phyloP scores from a whole-genome alignment of 345 rosid species.

The Hirschfeldia incana region DNA sequence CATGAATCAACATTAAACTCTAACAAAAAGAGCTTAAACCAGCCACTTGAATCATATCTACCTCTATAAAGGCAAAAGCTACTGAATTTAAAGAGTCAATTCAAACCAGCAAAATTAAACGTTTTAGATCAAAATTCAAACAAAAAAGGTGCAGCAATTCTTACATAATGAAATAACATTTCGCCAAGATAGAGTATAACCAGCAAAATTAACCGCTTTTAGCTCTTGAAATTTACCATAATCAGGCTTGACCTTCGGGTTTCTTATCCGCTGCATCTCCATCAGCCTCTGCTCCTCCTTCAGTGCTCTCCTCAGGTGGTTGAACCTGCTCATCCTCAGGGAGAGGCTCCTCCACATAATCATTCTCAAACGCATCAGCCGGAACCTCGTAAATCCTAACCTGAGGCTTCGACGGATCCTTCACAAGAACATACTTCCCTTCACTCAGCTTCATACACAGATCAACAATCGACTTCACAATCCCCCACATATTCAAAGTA shows the following conservation, averaged over 20 bases:
- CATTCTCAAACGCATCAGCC: conserved; percentile 95
- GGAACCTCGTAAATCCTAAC: conserved; percentile 97
- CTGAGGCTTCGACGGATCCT: conserved; percentile 93
- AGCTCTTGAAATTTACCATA: conserved; percentile 17
- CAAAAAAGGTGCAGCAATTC: conserved; percentile 1
- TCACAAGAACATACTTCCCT: conserved; percentile 71
- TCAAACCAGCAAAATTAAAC: neutral
- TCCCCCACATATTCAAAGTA: conserved; percentile 94
- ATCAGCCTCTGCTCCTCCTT: conserved; percentile 52
- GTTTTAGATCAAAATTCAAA: neutral
- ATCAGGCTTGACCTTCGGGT: conserved; percentile 36
- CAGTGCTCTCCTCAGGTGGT: conserved; percentile 62
- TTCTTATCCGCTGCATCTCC: conserved; percentile 53
- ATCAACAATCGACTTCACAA: conserved; percentile 89
- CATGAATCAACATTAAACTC: neutral
- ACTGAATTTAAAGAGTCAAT: neutral
- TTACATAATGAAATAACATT: neutral
- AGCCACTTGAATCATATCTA: neutral
- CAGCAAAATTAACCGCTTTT: neutral
- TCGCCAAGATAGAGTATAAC: neutral
- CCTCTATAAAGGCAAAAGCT: neutral
- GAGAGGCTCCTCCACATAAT: conserved; percentile 90
- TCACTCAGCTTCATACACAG: conserved; percentile 71
- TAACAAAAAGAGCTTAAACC: neutral
- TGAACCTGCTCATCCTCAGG: conserved; percentile 53